Evolutionary conservation across 1,284 basidiomycete genomes (phyloP).

Genomic region (Waitea zeae): DNA sequence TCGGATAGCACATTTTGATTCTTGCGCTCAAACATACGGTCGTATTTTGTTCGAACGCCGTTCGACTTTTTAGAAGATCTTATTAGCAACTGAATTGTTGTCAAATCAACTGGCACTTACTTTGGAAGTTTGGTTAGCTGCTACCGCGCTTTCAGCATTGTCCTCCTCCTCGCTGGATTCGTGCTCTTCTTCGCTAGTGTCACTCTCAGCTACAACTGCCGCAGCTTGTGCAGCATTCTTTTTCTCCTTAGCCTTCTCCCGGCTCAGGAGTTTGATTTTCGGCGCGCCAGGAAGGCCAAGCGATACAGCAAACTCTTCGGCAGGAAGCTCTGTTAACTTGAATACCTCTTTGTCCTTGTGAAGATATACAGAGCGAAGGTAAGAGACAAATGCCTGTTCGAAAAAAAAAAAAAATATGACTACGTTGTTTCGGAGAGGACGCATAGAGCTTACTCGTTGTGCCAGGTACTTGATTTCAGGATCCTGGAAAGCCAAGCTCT

Average conservation of each 20-base stretch:
- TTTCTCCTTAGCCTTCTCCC: conserved; percentile 53
- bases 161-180: conserved; percentile 11
- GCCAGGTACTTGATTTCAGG: conserved; percentile 96
- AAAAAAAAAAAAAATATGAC: too few species aligned
- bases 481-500: conserved; percentile 88
- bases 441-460: conserved; percentile 58
- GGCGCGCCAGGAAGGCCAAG: conserved; percentile 90
- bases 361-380: conserved; percentile 83
- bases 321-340: conserved; percentile 69
- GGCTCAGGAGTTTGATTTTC: conserved; percentile 83
- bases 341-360: conserved; percentile 94
- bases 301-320: conserved; percentile 75
- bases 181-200: conserved; percentile 13
- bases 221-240: conserved; percentile 46
- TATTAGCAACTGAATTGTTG: background rate
- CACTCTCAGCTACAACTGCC: conserved; percentile 13
- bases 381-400: conserved; percentile 87
- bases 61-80: too few species aligned
- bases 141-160: background rate
- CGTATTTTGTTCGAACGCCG: conserved; percentile 82
- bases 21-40: conserved; percentile 94
- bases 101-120: too few species aligned
- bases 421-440: too few species aligned
- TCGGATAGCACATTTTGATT: conserved; percentile 89
- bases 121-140: too few species aligned